Base-by-base conservation (phyloP, 2,329 filamentous ascomycete species). In the Onygenales sp. region DNA sequence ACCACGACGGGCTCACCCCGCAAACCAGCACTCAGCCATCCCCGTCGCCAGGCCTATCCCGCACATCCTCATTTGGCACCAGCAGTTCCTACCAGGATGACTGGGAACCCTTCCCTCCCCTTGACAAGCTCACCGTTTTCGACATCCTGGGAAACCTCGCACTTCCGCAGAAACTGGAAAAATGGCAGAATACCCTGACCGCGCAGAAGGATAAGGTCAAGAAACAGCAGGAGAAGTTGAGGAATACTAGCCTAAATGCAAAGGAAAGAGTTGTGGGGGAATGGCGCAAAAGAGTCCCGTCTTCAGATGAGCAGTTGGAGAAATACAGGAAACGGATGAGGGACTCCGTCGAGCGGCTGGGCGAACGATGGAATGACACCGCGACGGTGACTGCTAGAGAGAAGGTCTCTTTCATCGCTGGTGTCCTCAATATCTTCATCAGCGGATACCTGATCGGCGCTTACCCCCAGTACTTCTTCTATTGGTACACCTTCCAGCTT, bases 341-440 rank as follows among this genome's bases (percentile, higher is more conserved):
- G 59, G 79, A 81, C 49, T 89, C 86, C 49, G 90, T 97, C n/a
- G 91, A 96, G 63, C 87, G 88, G 60, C 78, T 97, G 36, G 86
- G 85, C 56, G 82, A 79, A 59, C 84, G 84, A 64, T 98, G 92
- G 91, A 93, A 88, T 65, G 87, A 95, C 65, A 88, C 87, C 14
- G 89, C 89, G 63, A 85, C 83, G 7, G 90, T 98, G 61, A 96
- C 90, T 1, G 71, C 88, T 49, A 84, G 91, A 54, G 93, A 98
- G 74, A 98, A 98, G 77, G 76, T 94, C 48, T 91, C 92, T 5
- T 98, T 98, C 70, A 96, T 98, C 57, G 92, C 84, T 56, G 93
- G 90, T 63, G 91, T 96, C 60, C 82, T 96, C 74, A 98, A 98
- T 72, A 93, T 98, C 68, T 95, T 98, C 71, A 84, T 97, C 67